Base-by-base conservation (phyloP, 2,329 filamentous ascomycete genomes). In the Aureobasidium sp. region DNA sequence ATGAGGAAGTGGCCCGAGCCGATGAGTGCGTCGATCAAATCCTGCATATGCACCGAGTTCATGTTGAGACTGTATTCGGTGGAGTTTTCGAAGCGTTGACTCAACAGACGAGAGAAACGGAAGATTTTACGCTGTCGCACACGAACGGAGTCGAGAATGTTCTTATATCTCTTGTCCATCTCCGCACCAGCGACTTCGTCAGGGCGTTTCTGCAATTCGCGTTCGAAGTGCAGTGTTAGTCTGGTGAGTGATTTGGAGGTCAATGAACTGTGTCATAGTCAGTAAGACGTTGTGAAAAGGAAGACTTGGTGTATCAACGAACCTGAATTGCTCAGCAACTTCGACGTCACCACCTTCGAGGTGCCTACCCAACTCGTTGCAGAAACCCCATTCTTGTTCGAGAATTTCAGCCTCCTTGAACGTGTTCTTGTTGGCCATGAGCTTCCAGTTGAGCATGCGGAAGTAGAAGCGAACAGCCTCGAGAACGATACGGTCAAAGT, bases 341-440 rank as follows among this genome's bases (percentile, higher is more conserved):
- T 97, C 93, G 44, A 97, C 89, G 72, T 97, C 91, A 64, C 94
- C 95, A 34, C 90, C 89, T 67, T 95, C 87, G n/a, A 99, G 82
- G 72, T 94, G 89, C 53, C 90, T 85, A 30, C 93, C 94, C 61
- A 99, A 90, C 68, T 92, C 87, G 70, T 97, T 97, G 59, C 90
- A 95, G 70, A 97, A 97, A 62, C 91, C 91, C 94, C 94, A 99
- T 75, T 99, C 94, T 69, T 96, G 91, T 72, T 97, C 95, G 50
- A 99, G 78, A 66, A 99, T 88, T 78, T 99, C 94, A 7, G 94
- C 94, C 74, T 99, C 94, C 72, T 97, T 97, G 82, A 99, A 99
- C 0, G 92, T 97, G 76, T 97, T 99, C 74, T 97, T 97, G 79
- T 97, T 97, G 61, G 91, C 90, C 68, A 89, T 92, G 59, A 99